A percentile compares a stretch with the other conserved stretches of the same genome.
Evolutionary conservation across 1,139 yeast genomes (phyloP).

Genomic region (Yamadazyma pseudoaaseri): DNA sequence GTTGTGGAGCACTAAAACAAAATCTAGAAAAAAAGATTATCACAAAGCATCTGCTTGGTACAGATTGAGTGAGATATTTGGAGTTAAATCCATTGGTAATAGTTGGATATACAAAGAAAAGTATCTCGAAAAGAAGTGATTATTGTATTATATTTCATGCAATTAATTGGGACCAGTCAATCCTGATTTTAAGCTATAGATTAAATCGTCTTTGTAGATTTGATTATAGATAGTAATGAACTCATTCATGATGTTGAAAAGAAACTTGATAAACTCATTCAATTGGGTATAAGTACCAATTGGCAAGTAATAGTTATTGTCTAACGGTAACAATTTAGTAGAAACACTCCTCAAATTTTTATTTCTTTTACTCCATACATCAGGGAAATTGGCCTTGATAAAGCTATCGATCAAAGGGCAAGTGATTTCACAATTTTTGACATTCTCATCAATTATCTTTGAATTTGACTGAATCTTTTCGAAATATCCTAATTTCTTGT

Average conservation of each 20-base stretch:
- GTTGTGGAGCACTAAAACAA: conserved; percentile 61
- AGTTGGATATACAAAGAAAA: conserved; percentile 79
- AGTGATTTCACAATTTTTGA: conserved; percentile 8
- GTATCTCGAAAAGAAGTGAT: conserved; percentile 36
- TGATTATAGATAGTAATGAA: conserved; percentile 28
- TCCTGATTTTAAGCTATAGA: conserved; percentile 23
- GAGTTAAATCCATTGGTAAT: conserved; percentile 65
- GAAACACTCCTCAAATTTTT: conserved; percentile 7
- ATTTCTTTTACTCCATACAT: conserved; percentile 30
- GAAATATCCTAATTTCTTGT: conserved; percentile 29
- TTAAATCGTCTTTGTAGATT: conserved; percentile 12
- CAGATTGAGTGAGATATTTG: conserved; percentile 63
- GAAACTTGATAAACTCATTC: conserved; percentile 32
- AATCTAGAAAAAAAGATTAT: conserved; percentile 55
- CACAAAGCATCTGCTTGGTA: conserved; percentile 71
- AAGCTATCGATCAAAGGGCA: conserved; percentile 21
- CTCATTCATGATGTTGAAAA: conserved; percentile 30
- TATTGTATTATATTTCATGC: conserved; percentile 2
- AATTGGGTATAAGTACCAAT: conserved; percentile 37
- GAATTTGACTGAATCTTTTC: conserved; percentile 25
- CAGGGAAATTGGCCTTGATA: conserved; percentile 31
- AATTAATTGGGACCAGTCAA: conserved; percentile 3
- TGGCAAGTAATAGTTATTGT: conserved; percentile 34
- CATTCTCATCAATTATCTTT: conserved; percentile 8
- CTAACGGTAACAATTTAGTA: conserved; percentile 15